Conservation (phyloP, 768 basidiomycete genomes). For the Phanerochaete carnosa region DNA sequence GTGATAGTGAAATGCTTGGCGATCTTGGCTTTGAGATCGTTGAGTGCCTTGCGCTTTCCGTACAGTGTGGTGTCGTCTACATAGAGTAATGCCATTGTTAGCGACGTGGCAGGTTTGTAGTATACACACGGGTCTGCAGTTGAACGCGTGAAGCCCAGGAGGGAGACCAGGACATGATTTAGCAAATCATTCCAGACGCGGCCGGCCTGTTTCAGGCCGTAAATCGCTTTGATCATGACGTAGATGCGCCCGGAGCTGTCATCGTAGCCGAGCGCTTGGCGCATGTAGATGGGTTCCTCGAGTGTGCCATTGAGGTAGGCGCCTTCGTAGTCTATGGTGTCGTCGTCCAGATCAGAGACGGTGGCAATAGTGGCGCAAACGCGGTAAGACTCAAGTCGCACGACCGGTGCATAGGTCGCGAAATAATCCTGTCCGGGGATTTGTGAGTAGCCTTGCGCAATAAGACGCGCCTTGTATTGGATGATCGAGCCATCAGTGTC, state of each 20-base stretch:
- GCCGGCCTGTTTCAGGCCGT: conserved; percentile 42
- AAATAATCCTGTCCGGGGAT: conserved; percentile 31
- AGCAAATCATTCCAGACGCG: conserved; percentile 36
- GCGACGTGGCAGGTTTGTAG: not conserved
- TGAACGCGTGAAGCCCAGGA: conserved; percentile 21
- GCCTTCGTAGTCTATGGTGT: conserved; percentile 17
- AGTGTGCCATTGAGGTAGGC: conserved; percentile 28
- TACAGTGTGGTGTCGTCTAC: conserved; percentile 29
- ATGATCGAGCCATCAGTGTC: conserved; percentile 32
- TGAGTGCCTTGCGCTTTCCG: not conserved
- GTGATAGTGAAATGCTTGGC: conserved; percentile 10
- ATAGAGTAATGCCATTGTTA: conserved; percentile 20
- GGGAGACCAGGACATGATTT: conserved; percentile 12
- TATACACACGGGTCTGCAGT: conserved; percentile 26
- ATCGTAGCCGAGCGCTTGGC: conserved; percentile 22
- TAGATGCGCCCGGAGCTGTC: conserved; percentile 6
- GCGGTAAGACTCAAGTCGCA: conserved; percentile 20
- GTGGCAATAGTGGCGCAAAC: conserved; percentile 23
- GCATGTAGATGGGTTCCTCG: conserved; percentile 27
- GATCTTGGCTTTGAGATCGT: conserved; percentile 21
- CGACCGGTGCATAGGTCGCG: conserved; percentile 30
- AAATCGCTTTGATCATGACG: conserved; percentile 29
- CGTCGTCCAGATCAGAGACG: conserved; percentile 7
- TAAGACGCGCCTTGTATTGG: conserved; percentile 35
- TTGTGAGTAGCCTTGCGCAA: conserved; percentile 34